Evolutionary conservation across 768 basidiomycete species (phyloP), one percentile per base, ranked within the genome.

Genomic region (Gymnopilus dilepis): DNA sequence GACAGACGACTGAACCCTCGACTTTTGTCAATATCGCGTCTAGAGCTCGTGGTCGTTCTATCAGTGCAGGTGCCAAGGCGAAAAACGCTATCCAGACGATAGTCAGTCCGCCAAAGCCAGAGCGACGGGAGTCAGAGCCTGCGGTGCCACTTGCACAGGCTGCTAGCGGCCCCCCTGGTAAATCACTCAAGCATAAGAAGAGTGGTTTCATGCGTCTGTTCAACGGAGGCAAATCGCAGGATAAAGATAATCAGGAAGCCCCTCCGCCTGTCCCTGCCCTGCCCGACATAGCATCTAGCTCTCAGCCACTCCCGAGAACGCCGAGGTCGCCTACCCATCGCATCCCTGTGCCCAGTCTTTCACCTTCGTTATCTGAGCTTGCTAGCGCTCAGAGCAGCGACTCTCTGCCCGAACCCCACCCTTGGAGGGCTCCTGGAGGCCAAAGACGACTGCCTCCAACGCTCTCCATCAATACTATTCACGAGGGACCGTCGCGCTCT

Each of bases 131-230:
- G 50, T 76, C 77, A 5, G 85, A 83, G 33, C 70, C 76, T 2
- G 59, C 62, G 24, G 48, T 70, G 5, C 22, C 60, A 41, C 55
- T 66, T 42, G 64, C 58, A 37, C 63, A 66, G 58, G 43, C 56
- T 8, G 58, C 45, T 41, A 56, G 61, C 58, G 61, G 54, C 43
- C 64, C 70, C 51, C 68, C 77, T 26, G 77, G 76, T 9, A 89
- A 85, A 66, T 65, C 74, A 1, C 72, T 94, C 52, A 91, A 84
- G 67, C 88, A 89, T 61, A 92, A 90, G 78, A 93, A 89, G 72
- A 93, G 91, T 64, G 92, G 83, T 7, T 91, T 94, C 70, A 84
- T 94, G 87, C 80, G 89, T 53, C 75, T 94, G 11, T 92, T 94
- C 70, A 86, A 88, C 67, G 80, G 81, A 17, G 74, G 72, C 19